These are phyloP conservation scores for Eimeria brunetti DNA, from an alignment of 169 alveolate species.

Conservation along the genomic window DNA sequence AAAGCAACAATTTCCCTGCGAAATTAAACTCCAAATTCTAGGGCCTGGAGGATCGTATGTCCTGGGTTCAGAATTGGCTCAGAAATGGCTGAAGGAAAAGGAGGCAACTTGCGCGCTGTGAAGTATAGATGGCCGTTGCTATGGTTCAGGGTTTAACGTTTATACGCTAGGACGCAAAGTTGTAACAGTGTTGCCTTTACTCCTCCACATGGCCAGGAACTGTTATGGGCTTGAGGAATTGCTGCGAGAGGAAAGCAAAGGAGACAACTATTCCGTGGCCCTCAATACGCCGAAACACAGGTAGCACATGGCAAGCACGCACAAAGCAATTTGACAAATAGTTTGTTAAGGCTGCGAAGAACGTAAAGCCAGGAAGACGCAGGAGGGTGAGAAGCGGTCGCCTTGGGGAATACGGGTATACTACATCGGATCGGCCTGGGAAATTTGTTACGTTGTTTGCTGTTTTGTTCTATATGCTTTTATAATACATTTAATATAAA, in stretches of 20 bases:
- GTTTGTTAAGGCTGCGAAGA: neutral
- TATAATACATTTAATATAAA: neutral
- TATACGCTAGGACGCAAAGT: neutral
- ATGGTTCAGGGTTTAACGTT: neutral
- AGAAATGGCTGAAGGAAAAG: neutral
- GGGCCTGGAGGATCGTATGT: neutral
- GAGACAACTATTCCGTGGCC: neutral
- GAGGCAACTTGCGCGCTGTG: neutral
- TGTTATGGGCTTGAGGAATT: slow-evolving; percentile 76
- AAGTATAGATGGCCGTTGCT: neutral
- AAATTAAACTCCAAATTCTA: neutral
- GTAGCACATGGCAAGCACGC: neutral
- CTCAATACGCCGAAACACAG: neutral
- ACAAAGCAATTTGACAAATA: neutral
- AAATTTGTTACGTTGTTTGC: neutral
- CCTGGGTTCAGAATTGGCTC: neutral
- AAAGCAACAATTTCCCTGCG: neutral
- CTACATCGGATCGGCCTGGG: too few relatives aligned
- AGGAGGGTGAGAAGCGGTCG: neutral
- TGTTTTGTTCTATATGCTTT: neutral
- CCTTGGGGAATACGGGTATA: neutral
- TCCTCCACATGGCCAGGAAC: slow-evolving; percentile 67
- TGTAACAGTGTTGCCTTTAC: neutral
- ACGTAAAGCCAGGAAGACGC: neutral
- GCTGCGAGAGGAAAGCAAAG: slow-evolving; percentile 28